These are phyloP conservation scores for Entoloma clypeatum DNA, from an alignment of 1,284 basidiomycete genomes.

Conservation along the genomic window DNA sequence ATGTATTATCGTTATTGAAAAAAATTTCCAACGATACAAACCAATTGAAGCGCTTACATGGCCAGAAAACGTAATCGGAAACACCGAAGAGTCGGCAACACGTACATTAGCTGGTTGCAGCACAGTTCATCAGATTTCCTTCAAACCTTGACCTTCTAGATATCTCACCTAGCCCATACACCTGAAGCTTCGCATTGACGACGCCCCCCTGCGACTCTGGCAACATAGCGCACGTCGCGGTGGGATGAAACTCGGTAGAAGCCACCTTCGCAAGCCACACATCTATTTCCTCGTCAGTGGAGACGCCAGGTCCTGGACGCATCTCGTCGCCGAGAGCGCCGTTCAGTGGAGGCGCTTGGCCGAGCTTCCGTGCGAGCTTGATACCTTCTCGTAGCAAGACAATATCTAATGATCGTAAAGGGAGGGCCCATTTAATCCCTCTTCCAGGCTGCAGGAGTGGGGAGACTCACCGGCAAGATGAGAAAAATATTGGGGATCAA, in stretches of 20 bases:
- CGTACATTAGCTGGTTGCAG: conserved; percentile 40
- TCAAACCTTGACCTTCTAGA: not conserved
- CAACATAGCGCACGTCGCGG: conserved; percentile 45
- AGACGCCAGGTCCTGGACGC: conserved; percentile 37
- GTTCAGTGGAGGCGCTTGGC: conserved; percentile 37
- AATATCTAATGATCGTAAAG: conserved; percentile 36
- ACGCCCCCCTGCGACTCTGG: conserved; percentile 39
- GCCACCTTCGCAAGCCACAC: conserved; percentile 35
- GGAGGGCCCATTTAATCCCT: not conserved
- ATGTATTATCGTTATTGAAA: conserved; percentile 14
- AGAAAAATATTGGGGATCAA: conserved; percentile 47
- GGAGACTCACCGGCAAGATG: conserved; percentile 40
- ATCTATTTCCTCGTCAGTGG: conserved; percentile 46
- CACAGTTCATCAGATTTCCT: conserved; percentile 20
- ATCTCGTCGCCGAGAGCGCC: conserved; percentile 34
- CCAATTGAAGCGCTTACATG: conserved; percentile 36
- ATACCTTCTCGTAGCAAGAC: conserved; percentile 55
- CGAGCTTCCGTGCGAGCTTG: conserved; percentile 48
- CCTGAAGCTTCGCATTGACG: conserved; percentile 38
- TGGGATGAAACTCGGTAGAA: conserved; percentile 47
- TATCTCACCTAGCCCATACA: conserved; percentile 23
- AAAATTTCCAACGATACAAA: not conserved
- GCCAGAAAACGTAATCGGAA: conserved; percentile 48
- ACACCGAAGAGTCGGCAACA: conserved; percentile 52
- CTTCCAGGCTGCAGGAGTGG: not conserved